Evolutionary conservation across 2,329 filamentous ascomycete genomes (phyloP), one percentile per base, ranked within the genome.

Genomic region (Coleophoma cylindrospora): DNA sequence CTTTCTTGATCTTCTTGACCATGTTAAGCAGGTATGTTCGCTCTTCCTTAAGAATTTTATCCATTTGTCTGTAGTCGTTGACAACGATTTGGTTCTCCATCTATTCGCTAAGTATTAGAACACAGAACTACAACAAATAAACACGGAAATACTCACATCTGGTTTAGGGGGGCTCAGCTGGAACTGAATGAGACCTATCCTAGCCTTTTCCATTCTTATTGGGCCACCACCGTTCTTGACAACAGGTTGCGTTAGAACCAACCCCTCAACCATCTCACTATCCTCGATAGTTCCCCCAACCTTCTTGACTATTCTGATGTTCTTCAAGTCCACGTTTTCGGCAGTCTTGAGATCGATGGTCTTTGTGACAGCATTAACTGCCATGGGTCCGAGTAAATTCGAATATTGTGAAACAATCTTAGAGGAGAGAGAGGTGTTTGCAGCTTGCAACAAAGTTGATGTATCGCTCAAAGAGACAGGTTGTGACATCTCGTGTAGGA

Each of bases 1-100:
- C 91, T 80, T 97, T 99, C 76, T 97, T 96, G 72, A 99, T 99
- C 81, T 97, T 99, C 83, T 99, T 97, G 67, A 95, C 91, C 83
- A 99, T 89, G 77, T 97, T 97, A 52, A 99, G 81, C 57, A 99
- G 83, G 73, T 99, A 99, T 61, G 94, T 89, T 60, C 94, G 89
- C 77, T 99, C 94, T 74, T 99, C 94, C 75, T 99, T 99, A 62
- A 99, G 82, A 59, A 99, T 99, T 81, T 97, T 99, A 78, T 99
- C 94, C 94, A 99, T 99, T 70, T 99, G 94, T 66, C 94, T 83
- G 80, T 99, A 99, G 76, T 99, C 94, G 72, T 99, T 99, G 65
- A 99, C 94, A 33, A 95, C 86, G 57, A 99, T 97, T 66, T 95
- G 94, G 74, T 99, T 99, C 76, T 99, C 94, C 94, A 99, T 99